Evolutionary conservation across 2,329 filamentous ascomycete species (phyloP).

Genomic region (Cladosporium sphaerospermum): DNA sequence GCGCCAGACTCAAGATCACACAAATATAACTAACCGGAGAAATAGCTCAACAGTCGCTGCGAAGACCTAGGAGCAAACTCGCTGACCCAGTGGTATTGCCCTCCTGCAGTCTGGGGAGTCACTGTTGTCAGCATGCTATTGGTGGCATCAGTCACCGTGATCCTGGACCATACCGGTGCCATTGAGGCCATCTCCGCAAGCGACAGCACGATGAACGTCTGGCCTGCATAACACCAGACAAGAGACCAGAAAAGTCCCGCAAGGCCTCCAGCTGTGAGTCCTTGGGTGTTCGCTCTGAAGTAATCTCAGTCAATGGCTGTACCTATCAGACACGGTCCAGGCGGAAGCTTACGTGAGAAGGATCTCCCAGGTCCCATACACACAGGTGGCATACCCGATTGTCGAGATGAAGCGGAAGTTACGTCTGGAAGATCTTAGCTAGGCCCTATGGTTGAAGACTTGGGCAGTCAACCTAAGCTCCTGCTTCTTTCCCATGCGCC

Average conservation of each 20-base stretch:
- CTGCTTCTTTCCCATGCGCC: slow-evolving; percentile 41
- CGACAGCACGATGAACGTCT: slow-evolving; percentile 28
- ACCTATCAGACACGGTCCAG: too few relatives aligned
- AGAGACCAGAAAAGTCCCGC: slow-evolving; percentile 28
- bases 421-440: slow-evolving; percentile 17
- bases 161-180: slow-evolving; percentile 16
- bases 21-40: slow-evolving; percentile 1
- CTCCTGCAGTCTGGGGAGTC: slow-evolving; percentile 15
- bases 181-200: slow-evolving; percentile 32
- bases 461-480: slow-evolving; percentile 32
- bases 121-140: background rate
- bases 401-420: slow-evolving; percentile 44
- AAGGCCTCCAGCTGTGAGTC: slow-evolving; percentile 23
- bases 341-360: background rate
- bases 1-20: background rate
- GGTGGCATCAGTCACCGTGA: background rate
- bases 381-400: slow-evolving; percentile 44
- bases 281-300: slow-evolving; percentile 20
- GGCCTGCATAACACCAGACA: slow-evolving; percentile 23
- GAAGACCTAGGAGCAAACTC: slow-evolving; percentile 27
- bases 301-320: background rate
- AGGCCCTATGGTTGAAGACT: background rate
- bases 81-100: slow-evolving; percentile 28
- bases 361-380: slow-evolving; percentile 49
- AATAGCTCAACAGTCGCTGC: slow-evolving; percentile 22